These are phyloP conservation scores for Podila verticillata DNA, from an alignment of 192 early-diverging fungal species.

Conservation along the genomic window DNA sequence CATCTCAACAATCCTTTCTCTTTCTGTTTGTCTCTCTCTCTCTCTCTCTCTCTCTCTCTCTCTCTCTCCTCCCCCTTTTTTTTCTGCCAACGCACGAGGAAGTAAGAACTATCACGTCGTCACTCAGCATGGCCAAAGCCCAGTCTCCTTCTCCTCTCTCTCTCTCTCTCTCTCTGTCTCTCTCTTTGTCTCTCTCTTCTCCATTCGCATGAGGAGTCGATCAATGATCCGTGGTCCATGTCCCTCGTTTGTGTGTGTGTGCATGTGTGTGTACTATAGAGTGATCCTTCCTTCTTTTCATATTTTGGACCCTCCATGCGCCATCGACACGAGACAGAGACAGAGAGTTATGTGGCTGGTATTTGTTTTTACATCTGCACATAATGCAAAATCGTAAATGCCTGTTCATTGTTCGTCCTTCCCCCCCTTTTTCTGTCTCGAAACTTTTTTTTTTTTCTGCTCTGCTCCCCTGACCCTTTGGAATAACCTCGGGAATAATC, in stretches of 20 bases:
- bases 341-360: too few relatives aligned
- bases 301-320: too few relatives aligned
- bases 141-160: neutral
- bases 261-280: too few relatives aligned
- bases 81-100: neutral
- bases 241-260: too few relatives aligned
- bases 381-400: neutral
- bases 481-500: neutral
- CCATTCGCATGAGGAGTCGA: too few relatives aligned
- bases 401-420: neutral
- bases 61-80: neutral
- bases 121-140: neutral
- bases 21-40: neutral
- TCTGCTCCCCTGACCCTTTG: neutral
- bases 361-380: too few relatives aligned
- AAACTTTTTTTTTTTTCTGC: neutral
- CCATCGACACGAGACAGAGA: too few relatives aligned
- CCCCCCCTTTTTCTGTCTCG: neutral
- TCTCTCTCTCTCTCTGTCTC: too few relatives aligned
- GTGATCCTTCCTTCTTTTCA: too few relatives aligned
- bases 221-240: too few relatives aligned
- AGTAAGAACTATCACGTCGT: too few relatives aligned
- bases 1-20: neutral
- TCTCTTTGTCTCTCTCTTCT: too few relatives aligned
- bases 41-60: slow-evolving; percentile 2